Evolutionary conservation across 192 early-diverging fungal species (phyloP).

Genomic region (Backusella australiensis): DNA sequence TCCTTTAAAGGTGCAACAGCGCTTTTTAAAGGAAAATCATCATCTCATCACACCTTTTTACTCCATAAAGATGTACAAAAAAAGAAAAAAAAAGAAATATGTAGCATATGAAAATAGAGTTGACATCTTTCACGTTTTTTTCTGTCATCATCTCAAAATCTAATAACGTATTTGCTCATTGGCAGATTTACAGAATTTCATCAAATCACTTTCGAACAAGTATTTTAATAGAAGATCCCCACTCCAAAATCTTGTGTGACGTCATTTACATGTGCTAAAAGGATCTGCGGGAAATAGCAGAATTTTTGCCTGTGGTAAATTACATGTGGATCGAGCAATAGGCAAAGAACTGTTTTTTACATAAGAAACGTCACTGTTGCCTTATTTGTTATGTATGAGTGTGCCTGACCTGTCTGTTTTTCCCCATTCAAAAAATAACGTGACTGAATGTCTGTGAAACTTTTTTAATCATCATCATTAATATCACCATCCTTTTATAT

Average conservation of each 20-base stretch:
- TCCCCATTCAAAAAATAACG: neutral
- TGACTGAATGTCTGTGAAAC: neutral
- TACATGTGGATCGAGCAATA: neutral
- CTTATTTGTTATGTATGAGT: neutral
- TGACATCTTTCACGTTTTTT: neutral
- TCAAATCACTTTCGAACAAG: conserved; percentile 5
- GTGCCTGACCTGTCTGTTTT: neutral
- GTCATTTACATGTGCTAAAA: neutral
- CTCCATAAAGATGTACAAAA: neutral
- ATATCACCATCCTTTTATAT: neutral
- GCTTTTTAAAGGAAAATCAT: neutral
- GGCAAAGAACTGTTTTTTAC: neutral
- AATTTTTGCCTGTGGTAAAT: neutral
- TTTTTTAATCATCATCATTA: neutral
- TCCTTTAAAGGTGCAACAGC: neutral
- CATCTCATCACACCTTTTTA: neutral
- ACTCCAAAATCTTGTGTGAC: neutral
- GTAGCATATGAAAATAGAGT: neutral
- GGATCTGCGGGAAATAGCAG: neutral
- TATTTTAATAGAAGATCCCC: neutral
- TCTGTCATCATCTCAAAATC: neutral
- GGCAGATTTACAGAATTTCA: neutral
- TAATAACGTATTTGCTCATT: neutral
- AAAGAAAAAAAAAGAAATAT: neutral
- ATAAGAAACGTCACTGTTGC: neutral